Base-by-base conservation (phyloP, 805 yeast genomes). In the Huiozyma naganishii region DNA sequence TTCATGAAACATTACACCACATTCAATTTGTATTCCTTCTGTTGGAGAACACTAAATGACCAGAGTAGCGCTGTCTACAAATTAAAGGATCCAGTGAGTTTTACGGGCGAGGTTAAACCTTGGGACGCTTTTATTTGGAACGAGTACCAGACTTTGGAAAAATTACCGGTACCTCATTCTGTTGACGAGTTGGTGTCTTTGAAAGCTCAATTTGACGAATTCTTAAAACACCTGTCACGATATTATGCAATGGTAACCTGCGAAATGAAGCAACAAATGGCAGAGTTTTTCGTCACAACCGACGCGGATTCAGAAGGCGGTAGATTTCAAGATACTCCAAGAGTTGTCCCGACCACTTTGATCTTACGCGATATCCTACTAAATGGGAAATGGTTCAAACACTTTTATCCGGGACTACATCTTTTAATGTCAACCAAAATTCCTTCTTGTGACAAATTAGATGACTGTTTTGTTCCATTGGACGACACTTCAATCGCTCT, bases 41-140 rank as follows among this genome's bases (percentile, higher is more conserved):
- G 50, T 10, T 37, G 28, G 41, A 42, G 48, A 40, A 23, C 45
- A 35, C 49, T 48, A 12, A 12, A 41, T 3, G 34, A 39, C 4
- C 10, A 23, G 13, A 10, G 12, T 7, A 10, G 40, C 6, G 35
- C 34, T 6, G 17, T 32, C 13, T 13, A 36, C 27, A n/a, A 27
- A 1, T 9, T 23, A 3, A 8, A 8, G 33, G 33, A 30, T 11
- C 33, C 4, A 8, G 9, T 5, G 32, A 7, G 12, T 32, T 23
- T 10, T n/a, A 12, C 13, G 27, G 6, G 13, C 32, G 49, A 42
- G n/a, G 9, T 8, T 3, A 48, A 42, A 11, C 48, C 56, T 3
- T 52, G 54, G 52, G 60, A 57, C 40, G 30, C 28, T 8, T 50
- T 38, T 37, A 53, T 59, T n/a, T 49, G 56, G 50, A 32, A 48